A percentile compares a stretch with the other conserved stretches of the same genome.
Evolutionary conservation across 2,329 filamentous ascomycete genomes (phyloP).

Genomic region (Chrysoporthe deuterocubensis): DNA sequence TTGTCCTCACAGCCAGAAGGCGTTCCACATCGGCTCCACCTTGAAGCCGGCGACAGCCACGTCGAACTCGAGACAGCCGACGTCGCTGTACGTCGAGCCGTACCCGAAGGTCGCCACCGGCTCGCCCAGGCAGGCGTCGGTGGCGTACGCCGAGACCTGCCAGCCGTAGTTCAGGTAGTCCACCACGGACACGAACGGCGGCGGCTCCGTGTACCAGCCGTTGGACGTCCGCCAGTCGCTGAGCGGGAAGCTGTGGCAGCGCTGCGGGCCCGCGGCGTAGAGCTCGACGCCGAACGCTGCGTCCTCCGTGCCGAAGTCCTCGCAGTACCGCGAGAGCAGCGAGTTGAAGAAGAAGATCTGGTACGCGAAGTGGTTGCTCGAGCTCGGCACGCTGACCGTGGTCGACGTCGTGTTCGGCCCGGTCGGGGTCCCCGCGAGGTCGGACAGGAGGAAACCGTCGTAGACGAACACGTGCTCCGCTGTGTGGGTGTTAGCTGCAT

Average conservation of each 20-base stretch:
- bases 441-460: slow-evolving; percentile 10
- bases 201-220: slow-evolving; percentile 9
- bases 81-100: slow-evolving; percentile 1
- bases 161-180: slow-evolving; percentile 11
- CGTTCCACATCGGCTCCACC: slow-evolving; percentile 14
- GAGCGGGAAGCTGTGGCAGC: slow-evolving; percentile 7
- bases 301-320: slow-evolving; percentile 3
- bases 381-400: not conserved
- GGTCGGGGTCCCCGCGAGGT: not conserved
- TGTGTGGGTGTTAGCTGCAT: not conserved
- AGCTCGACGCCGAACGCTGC: slow-evolving; percentile 7
- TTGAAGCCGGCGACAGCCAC: not conserved
- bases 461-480: slow-evolving; percentile 6
- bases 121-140: not conserved
- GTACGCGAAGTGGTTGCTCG: slow-evolving; percentile 5
- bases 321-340: not conserved
- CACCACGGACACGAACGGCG: slow-evolving; percentile 10
- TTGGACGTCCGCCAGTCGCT: slow-evolving; percentile 1
- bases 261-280: slow-evolving; percentile 1
- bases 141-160: slow-evolving; percentile 10
- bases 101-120: not conserved
- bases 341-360: slow-evolving; percentile 9
- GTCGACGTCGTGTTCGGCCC: not conserved
- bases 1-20: slow-evolving; percentile 6
- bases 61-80: slow-evolving; percentile 1